Percentiles rank a stretch among this genome's conserved stretches.
These are phyloP conservation scores for Aspergillus hancockii DNA, from an alignment of 495 filamentous ascomycete species.

Conservation along the genomic window DNA sequence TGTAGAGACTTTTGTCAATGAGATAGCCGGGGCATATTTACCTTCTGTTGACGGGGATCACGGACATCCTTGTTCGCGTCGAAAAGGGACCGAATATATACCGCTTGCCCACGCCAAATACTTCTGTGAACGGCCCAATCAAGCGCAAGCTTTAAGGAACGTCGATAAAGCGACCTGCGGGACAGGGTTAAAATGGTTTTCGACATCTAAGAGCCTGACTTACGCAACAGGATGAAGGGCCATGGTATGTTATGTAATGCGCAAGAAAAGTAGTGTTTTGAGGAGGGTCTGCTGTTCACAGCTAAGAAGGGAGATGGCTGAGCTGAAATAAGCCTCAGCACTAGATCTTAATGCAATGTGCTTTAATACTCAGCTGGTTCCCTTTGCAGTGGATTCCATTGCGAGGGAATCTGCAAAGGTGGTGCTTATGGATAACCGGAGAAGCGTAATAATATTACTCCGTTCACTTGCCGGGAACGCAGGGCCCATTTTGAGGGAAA, in stretches of 20 bases:
- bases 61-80: constrained; percentile 86
- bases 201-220: constrained; percentile 12
- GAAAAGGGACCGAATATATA: constrained; percentile 94
- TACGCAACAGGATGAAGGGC: constrained; percentile 41
- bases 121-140: constrained; percentile 92
- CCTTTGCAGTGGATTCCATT: background rate
- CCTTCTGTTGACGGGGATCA: constrained; percentile 86
- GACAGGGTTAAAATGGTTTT: constrained; percentile 15
- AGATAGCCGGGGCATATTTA: constrained; percentile 39
- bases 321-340: background rate
- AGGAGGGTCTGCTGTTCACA: background rate
- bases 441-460: constrained; percentile 44
- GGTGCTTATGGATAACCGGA: constrained; percentile 25
- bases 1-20: constrained; percentile 7
- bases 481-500: constrained; percentile 20
- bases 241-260: constrained; percentile 29
- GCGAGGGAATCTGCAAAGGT: constrained; percentile 23
- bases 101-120: constrained; percentile 90
- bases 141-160: constrained; percentile 86
- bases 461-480: constrained; percentile 32
- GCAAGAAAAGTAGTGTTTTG: background rate
- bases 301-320: background rate
- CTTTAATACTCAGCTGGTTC: background rate
- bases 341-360: background rate
- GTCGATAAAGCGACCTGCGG: constrained; percentile 85